Conservation (phyloP, 208 protist species). For the Plasmodiophora brassicae region DNA sequence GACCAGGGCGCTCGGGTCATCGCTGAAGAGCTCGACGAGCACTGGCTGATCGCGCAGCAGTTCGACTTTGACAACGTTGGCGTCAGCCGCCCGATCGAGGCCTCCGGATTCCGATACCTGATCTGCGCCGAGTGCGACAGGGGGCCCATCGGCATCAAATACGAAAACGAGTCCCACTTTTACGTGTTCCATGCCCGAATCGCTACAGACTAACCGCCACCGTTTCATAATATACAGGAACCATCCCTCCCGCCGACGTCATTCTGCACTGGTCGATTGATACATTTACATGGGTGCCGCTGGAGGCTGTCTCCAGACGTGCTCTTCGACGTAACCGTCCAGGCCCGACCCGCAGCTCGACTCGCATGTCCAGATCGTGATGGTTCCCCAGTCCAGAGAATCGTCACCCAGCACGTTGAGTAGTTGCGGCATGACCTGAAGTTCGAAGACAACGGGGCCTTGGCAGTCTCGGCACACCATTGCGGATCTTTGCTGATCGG, state of each 20-base stretch:
- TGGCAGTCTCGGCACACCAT: background rate
- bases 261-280: no score
- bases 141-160: background rate
- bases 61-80: background rate
- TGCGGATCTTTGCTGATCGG: background rate
- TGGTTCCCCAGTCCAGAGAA: background rate
- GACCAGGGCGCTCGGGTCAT: background rate
- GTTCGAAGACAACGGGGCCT: background rate
- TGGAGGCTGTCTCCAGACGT: background rate
- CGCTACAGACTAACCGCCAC: background rate
- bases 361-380: background rate
- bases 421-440: background rate
- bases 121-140: background rate
- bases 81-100: background rate
- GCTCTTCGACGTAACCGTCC: background rate
- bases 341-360: background rate
- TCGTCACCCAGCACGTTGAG: background rate
- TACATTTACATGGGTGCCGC: background rate
- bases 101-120: background rate
- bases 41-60: background rate
- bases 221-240: no score
- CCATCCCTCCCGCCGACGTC: no score
- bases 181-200: background rate
- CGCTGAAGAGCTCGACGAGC: background rate
- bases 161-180: background rate